These are phyloP conservation scores for Ophiostoma perfectum DNA, from an alignment of 2,329 filamentous ascomycete genomes.

Conservation along the genomic window DNA sequence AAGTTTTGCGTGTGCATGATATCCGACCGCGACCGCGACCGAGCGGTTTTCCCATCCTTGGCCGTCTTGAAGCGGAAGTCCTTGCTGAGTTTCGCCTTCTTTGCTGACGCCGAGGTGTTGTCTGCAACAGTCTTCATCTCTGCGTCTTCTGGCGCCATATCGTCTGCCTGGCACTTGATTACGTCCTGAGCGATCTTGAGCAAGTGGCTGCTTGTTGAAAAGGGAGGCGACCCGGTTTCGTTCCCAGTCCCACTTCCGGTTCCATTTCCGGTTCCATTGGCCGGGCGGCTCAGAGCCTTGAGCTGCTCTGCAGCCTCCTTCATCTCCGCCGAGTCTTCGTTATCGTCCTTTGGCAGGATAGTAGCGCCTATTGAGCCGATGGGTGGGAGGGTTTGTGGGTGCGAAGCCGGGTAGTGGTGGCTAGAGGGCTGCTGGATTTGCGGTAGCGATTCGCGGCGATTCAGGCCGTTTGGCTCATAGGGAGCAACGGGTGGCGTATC, in stretches of 20 bases:
- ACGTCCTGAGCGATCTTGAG: slow-evolving; percentile 25
- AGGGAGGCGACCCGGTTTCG: slow-evolving; percentile 13
- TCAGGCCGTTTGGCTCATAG: slow-evolving; percentile 15
- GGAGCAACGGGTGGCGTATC: slow-evolving; percentile 6
- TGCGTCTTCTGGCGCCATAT: slow-evolving; percentile 15
- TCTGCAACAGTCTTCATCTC: slow-evolving; percentile 16
- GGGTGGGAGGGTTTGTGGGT: slow-evolving; percentile 9
- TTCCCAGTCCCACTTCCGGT: neutral
- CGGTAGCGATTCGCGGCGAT: slow-evolving; percentile 18
- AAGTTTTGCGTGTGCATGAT: slow-evolving; percentile 16
- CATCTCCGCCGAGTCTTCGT: slow-evolving; percentile 63
- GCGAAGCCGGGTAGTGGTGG: neutral
- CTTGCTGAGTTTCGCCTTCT: slow-evolving; percentile 18
- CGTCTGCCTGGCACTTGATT: slow-evolving; percentile 23
- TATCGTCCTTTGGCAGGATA: slow-evolving; percentile 40
- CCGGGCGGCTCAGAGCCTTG: slow-evolving; percentile 57
- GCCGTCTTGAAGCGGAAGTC: slow-evolving; percentile 24
- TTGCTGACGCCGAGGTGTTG: neutral
- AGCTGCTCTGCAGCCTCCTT: slow-evolving; percentile 63
- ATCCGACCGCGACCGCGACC: slow-evolving; percentile 19
- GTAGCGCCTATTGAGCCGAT: neutral
- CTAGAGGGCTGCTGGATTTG: slow-evolving; percentile 18
- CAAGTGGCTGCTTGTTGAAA: slow-evolving; percentile 32
- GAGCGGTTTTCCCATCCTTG: slow-evolving; percentile 20
- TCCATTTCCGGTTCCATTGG: slow-evolving; percentile 34